These are phyloP conservation scores for Plantago major DNA, from an alignment of 257 asterid genomes.

Conservation along the genomic window DNA sequence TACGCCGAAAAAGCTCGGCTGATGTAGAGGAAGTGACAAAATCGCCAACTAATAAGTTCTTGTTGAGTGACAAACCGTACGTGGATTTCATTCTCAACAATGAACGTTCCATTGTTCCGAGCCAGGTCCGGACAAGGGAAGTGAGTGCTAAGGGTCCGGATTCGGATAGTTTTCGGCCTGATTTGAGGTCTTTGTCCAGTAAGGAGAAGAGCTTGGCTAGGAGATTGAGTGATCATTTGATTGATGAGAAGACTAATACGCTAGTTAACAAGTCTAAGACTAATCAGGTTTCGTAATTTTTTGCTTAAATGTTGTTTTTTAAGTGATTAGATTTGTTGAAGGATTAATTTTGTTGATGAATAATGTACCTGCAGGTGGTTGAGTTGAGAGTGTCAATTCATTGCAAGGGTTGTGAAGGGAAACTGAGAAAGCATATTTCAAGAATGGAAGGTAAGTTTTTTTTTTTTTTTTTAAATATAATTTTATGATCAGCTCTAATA, in stretches of 20 bases:
- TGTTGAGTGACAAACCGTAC: constrained; percentile 45
- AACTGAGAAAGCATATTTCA: constrained; percentile 73
- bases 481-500: too few relatives aligned
- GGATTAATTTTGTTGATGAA: too few relatives aligned
- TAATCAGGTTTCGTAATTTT: constrained; percentile 46
- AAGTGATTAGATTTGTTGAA: too few relatives aligned
- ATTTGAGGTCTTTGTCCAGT: constrained; percentile 50
- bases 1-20: constrained; percentile 67
- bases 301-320: too few relatives aligned
- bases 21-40: constrained; percentile 44
- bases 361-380: constrained; percentile 81
- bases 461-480: too few relatives aligned
- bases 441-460: constrained; percentile 93
- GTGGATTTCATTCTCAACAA: constrained; percentile 23
- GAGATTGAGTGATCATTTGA: constrained; percentile 27
- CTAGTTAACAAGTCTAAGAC: constrained; percentile 18
- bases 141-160: constrained; percentile 22
- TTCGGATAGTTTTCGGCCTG: constrained; percentile 23
- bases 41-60: constrained; percentile 30
- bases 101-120: constrained; percentile 26
- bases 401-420: constrained; percentile 95
- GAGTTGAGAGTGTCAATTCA: constrained; percentile 90
- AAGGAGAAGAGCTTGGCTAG: constrained; percentile 19
- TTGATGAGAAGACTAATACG: constrained; percentile 26
- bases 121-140: constrained; percentile 1